Conservation (phyloP, 1,284 basidiomycete species). For the Boletus semigastroideus region DNA sequence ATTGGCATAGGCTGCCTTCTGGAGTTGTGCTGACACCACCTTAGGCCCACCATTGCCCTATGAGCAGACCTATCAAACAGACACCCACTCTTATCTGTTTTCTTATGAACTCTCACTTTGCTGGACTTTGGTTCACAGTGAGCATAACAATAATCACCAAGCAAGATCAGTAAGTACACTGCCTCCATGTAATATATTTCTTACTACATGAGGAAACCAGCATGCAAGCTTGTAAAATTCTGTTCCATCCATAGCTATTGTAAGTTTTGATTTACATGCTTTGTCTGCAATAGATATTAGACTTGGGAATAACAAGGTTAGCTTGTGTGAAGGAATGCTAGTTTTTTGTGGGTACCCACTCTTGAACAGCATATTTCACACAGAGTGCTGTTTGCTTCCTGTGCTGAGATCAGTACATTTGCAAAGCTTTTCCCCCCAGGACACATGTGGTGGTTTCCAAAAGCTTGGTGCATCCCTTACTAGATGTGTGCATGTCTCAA, state of each 20-base stretch:
- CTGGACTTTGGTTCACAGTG: too few relatives aligned
- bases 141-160: not conserved
- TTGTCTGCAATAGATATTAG: not conserved
- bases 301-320: not conserved
- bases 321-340: not conserved
- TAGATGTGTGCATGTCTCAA: slow-evolving; percentile 5
- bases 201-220: slow-evolving; percentile 4
- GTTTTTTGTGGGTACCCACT: not conserved
- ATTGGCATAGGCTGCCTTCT: too few relatives aligned
- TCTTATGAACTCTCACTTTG: too few relatives aligned
- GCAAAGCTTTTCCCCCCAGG: slow-evolving; percentile 2
- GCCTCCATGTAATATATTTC: not conserved
- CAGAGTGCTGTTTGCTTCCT: slow-evolving; percentile 4
- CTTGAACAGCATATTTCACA: slow-evolving; percentile 1
- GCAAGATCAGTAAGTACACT: not conserved
- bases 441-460: not conserved
- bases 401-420: slow-evolving; percentile 1
- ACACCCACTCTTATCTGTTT: too few relatives aligned
- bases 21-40: too few relatives aligned
- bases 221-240: not conserved
- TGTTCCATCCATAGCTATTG: not conserved
- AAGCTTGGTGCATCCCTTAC: not conserved
- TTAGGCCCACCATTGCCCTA: too few relatives aligned
- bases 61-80: too few relatives aligned
- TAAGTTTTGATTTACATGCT: not conserved